These are phyloP conservation scores for Polyplosphaeria fusca DNA, from an alignment of 495 filamentous ascomycete species.

Conservation along the genomic window DNA sequence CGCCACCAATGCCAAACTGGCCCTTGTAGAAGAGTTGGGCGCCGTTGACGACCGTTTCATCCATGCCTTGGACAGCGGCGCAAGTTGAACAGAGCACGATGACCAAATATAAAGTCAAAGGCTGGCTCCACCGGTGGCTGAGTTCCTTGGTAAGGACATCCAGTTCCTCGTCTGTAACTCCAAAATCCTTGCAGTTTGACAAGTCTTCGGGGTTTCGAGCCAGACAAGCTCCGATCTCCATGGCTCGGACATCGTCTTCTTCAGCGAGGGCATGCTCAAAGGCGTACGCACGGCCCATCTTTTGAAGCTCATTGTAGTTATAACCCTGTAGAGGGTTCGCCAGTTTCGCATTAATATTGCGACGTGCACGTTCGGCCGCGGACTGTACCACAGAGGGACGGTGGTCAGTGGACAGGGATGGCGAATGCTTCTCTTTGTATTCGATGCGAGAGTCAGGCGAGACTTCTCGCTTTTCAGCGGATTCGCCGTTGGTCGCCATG, in stretches of 20 bases:
- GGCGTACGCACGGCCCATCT: slow-evolving; percentile 65
- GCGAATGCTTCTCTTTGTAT: neutral
- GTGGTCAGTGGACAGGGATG: neutral
- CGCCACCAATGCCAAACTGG: slow-evolving; percentile 64
- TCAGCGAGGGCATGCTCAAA: slow-evolving; percentile 60
- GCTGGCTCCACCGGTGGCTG: slow-evolving; percentile 25
- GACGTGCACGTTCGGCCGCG: slow-evolving; percentile 51
- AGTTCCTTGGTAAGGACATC: slow-evolving; percentile 10
- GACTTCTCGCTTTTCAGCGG: slow-evolving; percentile 8
- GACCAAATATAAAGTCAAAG: slow-evolving; percentile 20
- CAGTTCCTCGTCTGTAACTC: slow-evolving; percentile 21
- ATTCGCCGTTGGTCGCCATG: neutral
- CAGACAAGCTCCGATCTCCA: slow-evolving; percentile 70
- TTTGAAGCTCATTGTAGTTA: slow-evolving; percentile 55
- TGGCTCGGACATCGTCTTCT: slow-evolving; percentile 62
- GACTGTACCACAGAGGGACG: slow-evolving; percentile 16
- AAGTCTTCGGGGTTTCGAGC: slow-evolving; percentile 54
- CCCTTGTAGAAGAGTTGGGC: slow-evolving; percentile 65
- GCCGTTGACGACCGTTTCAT: slow-evolving; percentile 74
- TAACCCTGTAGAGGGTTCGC: slow-evolving; percentile 70
- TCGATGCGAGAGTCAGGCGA: slow-evolving; percentile 15
- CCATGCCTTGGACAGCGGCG: slow-evolving; percentile 28
- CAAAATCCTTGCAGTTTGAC: slow-evolving; percentile 14
- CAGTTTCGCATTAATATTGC: slow-evolving; percentile 58
- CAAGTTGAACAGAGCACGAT: slow-evolving; percentile 9